Evolutionary conservation across 2,329 filamentous ascomycete species (phyloP).

Genomic region (Venturia asperata): DNA sequence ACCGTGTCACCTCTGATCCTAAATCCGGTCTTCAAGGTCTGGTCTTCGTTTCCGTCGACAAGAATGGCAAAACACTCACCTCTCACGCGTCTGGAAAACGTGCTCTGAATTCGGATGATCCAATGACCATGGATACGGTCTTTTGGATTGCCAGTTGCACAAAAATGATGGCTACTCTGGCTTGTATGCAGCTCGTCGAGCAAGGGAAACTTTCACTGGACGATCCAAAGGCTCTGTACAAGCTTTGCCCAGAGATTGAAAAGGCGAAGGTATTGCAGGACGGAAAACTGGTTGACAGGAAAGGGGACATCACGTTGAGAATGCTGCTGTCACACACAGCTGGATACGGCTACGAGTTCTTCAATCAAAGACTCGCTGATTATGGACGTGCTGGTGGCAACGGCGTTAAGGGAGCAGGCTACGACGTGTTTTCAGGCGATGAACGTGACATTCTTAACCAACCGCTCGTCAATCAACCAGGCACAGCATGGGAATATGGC

Average conservation of each 20-base stretch:
- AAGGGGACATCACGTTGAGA: conserved; percentile 42
- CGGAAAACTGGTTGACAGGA: conserved; percentile 29
- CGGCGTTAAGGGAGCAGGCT: conserved; percentile 16
- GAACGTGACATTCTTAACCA: conserved; percentile 4
- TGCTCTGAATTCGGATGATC: conserved; percentile 36
- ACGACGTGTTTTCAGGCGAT: conserved; percentile 15
- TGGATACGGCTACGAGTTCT: conserved; percentile 48
- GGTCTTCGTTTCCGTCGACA: conserved; percentile 43
- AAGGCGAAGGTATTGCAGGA: conserved; percentile 36
- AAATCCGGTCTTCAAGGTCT: conserved; percentile 40
- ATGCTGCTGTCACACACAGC: conserved; percentile 47
- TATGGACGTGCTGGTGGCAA: conserved; percentile 25
- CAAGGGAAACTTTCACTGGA: conserved; percentile 32
- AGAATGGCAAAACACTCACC: conserved; percentile 40
- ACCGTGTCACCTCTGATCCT: conserved; percentile 34
- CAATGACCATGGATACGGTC: conserved; percentile 53
- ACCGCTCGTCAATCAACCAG: conserved; percentile 20
- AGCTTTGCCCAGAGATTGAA: conserved; percentile 30
- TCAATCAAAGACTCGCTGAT: conserved; percentile 44
- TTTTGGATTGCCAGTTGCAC: conserved; percentile 53
- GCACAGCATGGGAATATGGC: conserved; percentile 18
- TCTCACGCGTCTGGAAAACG: conserved; percentile 38
- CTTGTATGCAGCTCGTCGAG: conserved; percentile 32
- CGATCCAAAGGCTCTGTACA: conserved; percentile 30
- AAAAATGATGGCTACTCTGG: conserved; percentile 31